Evolutionary conservation across 352 stramenopile species (phyloP), one percentile per base, ranked within the genome.

Genomic region (Globisporangium nodosum): DNA sequence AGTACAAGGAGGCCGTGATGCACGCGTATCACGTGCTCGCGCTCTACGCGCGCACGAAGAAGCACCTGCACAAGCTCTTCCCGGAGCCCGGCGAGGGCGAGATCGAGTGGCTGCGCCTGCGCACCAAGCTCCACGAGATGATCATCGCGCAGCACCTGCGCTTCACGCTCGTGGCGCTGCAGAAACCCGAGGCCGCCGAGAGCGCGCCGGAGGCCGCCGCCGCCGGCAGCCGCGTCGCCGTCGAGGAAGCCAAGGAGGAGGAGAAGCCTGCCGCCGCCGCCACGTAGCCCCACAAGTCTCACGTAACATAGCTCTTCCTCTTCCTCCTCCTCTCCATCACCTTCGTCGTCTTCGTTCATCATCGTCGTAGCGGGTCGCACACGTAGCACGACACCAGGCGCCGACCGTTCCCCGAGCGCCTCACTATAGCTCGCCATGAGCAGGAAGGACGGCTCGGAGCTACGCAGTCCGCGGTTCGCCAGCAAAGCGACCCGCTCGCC

Each of bases 71-170:
- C 57, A 92, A 96, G 56, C 73, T 97, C 56, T 92, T 96, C 49
- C 72, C 76, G 1, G 85, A 96, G 57, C 78, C 87, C 39, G 78
- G 71, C 60, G 88, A 96, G 48, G 81, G 74, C 66, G 89, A 97
- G 49, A 87, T 97, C 58, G 90, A 97, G 64, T 96, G 88, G 77
- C 70, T 97, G 55, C 74, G 88, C 24, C 77, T 97, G 60, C 78
- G 88, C 56, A 97, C 90, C 50, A 85, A 95, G 60, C 76, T 96
- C 62, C 91, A 97, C 67, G 90, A 97, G 69, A 95, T 96, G 81
- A 89, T 96, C 70, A 91, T 96, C 54, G 84, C 88, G 5, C 87
- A 95, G 67, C 74, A 96, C 68, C 64, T 91, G 63, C 79, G 77
- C 9, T 97, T 94, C 65, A 96, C 87, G 16, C 75, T 97, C 45